Percentiles rank a stretch among this genome's conserved stretches.
phyloP scores from a whole-genome alignment of 371 early-diverging fungal genomes.

The Fennellomyces sp. region DNA sequence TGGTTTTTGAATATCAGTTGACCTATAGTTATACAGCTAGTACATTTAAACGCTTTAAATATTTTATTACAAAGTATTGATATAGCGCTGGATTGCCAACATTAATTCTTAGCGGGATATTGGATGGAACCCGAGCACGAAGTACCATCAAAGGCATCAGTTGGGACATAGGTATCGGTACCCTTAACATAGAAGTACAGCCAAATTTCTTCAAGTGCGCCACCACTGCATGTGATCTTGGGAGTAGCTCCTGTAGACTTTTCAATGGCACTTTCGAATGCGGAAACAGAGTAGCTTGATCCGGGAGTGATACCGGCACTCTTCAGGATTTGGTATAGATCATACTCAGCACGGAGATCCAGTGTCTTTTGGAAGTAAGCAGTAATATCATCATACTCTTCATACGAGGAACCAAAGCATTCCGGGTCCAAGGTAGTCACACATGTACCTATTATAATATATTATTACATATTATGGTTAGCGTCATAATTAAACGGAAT shows the following conservation, averaged over 20 bases:
- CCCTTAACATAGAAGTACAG: conserved; percentile 36
- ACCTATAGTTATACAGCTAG: too few relatives aligned
- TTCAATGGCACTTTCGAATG: conserved; percentile 56
- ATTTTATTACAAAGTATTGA: too few relatives aligned
- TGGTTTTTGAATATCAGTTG: too few relatives aligned
- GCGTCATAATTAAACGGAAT: background rate
- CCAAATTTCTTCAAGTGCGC: conserved; percentile 42
- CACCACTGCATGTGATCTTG: conserved; percentile 41
- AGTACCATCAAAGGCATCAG: conserved; percentile 23
- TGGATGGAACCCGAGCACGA: conserved; percentile 43
- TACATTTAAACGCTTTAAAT: too few relatives aligned
- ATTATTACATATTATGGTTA: background rate
- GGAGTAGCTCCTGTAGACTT: conserved; percentile 49
- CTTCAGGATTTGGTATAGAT: conserved; percentile 61
- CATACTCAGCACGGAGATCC: conserved; percentile 54
- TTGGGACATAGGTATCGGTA: conserved; percentile 23
- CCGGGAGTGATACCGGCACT: conserved; percentile 68
- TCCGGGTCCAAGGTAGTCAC: conserved; percentile 63
- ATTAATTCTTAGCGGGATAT: conserved; percentile 44
- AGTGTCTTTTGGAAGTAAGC: conserved; percentile 61
- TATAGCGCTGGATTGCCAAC: background rate
- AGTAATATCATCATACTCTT: conserved; percentile 56
- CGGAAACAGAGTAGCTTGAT: conserved; percentile 45
- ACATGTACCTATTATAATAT: conserved; percentile 53
- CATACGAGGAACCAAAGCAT: conserved; percentile 53